Conservation (phyloP, 352 stramenopile species). For the Phytophthora lateralis region DNA sequence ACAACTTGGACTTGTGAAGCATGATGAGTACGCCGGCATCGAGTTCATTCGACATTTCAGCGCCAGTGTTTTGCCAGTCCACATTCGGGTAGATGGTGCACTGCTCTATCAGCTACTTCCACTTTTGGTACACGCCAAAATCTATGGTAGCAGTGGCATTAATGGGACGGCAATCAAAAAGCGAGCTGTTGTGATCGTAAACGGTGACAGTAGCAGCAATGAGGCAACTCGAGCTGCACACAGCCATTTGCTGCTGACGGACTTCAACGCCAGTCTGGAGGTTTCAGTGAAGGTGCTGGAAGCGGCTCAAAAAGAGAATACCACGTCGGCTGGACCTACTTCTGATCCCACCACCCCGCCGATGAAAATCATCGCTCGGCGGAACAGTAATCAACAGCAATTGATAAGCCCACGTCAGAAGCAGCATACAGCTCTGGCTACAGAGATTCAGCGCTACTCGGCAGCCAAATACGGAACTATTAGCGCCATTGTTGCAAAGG, state of each 20-base stretch:
- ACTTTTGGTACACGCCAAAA: conserved; percentile 61
- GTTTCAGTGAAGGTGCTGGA: conserved; percentile 77
- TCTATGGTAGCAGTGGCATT: conserved; percentile 35
- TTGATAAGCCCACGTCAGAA: conserved; percentile 21
- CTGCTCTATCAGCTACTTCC: conserved; percentile 79
- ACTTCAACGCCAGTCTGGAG: conserved; percentile 78
- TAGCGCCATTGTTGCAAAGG: conserved; percentile 44
- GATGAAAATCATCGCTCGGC: conserved; percentile 34
- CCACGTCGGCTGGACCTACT: conserved; percentile 43
- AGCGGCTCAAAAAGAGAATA: conserved; percentile 65
- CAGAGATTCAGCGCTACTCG: conserved; percentile 44
- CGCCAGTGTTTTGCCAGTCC: conserved; percentile 66
- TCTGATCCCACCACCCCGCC: conserved; percentile 40
- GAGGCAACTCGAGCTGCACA: conserved; percentile 44
- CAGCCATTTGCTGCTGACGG: conserved; percentile 60
- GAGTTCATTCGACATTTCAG: conserved; percentile 90
- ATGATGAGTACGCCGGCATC: conserved; percentile 87
- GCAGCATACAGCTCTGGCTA: conserved; percentile 37
- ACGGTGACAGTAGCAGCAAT: conserved; percentile 31
- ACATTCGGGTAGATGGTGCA: conserved; percentile 82
- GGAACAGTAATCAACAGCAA: conserved; percentile 28
- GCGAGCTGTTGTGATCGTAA: conserved; percentile 30
- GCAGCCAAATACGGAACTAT: conserved; percentile 35
- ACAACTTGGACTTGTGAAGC: conserved; percentile 79
- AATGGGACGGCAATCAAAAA: conserved; percentile 22